Base-by-base conservation (phyloP, 2,329 filamentous ascomycete species). In the Sordariomycetes sp. region DNA sequence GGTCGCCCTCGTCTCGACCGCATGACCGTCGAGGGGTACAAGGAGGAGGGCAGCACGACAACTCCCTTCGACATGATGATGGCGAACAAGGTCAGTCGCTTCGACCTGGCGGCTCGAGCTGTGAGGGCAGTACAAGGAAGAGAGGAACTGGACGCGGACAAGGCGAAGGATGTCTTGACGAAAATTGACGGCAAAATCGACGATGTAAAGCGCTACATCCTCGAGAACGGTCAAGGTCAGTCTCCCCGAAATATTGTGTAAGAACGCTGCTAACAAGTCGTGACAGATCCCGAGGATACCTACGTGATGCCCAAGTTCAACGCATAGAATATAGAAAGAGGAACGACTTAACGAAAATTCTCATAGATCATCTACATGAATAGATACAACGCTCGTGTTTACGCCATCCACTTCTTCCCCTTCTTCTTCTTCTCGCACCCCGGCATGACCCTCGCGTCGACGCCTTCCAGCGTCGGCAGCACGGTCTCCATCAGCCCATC, bases 41-140 rank as follows among this genome's bases (percentile, higher is more conserved):
- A 65, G 18, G 77, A 82, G 46, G 77, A 82, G 50, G 78, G 76
- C 0, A 74, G 63, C 34, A 82, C 77, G 1, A 82, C 76, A 0
- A 82, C 76, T 3, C 77, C 77, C 3, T 81, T 82, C 43, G 72
- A 81, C 45, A 82, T 82, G 77, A 75, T 81, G 75, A 59, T 82
- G 2, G 51, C 70, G 5, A 82, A 83, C 45, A 45, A 58, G 15
- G 72, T 77, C 2, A 76, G 67, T 14, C 58, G 76, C 27, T 82
- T 70, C 43, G 66, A 81, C 47, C 63, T 81, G 15, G 72, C 71
- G 0, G 59, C 66, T 40, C 54, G 64, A 9, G 77, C 75, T 3
- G 44, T 81, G 32, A 55, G 52, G 28, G 66, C 63, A 2, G 74
- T 55, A 0, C 59, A 65, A 1, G 55, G 53, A 43, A 42, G 50